Evolutionary conservation across 768 basidiomycete genomes (phyloP), one percentile per base, ranked within the genome.

Genomic region (Auricularia sp.): DNA sequence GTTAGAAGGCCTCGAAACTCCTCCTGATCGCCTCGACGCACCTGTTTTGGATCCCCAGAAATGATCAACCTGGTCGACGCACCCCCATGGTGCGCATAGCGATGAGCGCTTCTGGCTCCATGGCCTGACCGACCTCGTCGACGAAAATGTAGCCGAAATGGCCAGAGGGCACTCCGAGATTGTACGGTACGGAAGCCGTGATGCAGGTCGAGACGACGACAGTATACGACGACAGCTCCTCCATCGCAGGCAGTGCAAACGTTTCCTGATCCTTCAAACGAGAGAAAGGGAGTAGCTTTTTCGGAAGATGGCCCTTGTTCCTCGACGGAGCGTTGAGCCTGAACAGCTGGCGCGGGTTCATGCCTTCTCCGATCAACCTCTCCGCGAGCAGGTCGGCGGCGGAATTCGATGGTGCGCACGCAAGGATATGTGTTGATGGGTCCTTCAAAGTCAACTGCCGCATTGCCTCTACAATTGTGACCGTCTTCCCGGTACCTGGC

Each of bases 401-500:
- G 1, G 83, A 84, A 72, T 88, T 88, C 73, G 81, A 86, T 0
- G 87, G 87, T 0, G 87, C 85, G 67, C 86, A 87, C 0, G 82
- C 86, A 1, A 89, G 78, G 64, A 89, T 80, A 42, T 76, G 78
- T 1, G 79, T 76, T 4, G 75, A 54, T 0, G 79, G 77, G 66
- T 84, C 69, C 8, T 65, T 65, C 11, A 68, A 69, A 3, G 87
- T 74, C 2, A 88, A 70, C 68, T 89, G 87, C 3, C 73, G 76
- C 44, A 88, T 87, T 1, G 82, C 81, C 70, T 89, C 87, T 2
- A 87, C 81, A 1, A 84, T 75, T 0, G 85, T 87, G 29, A 87
- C 79, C 0, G 87, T 88, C 71, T 89, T 89, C 0, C 87, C 87
- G 0, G 87, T 88, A 7, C 85, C 85, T 3, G 84, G 84, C 0